These are phyloP conservation scores for Fusarium temperatum DNA, from an alignment of 2,329 filamentous ascomycete species.

Conservation along the genomic window DNA sequence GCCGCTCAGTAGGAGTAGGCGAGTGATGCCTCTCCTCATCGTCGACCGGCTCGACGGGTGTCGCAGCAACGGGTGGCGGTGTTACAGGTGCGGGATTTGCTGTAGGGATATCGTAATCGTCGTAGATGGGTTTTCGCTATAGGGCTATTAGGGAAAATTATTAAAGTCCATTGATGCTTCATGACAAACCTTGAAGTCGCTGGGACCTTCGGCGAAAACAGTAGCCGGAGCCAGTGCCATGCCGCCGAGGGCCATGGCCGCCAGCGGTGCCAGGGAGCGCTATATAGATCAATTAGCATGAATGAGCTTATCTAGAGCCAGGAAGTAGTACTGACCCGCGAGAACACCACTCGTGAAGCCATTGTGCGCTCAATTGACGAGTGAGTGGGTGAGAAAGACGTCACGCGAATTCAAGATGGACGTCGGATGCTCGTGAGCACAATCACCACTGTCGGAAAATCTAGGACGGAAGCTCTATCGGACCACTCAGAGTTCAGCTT, in stretches of 20 bases:
- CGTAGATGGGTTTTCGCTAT: constrained; percentile 80
- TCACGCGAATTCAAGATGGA: constrained; percentile 41
- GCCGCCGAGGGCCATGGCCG: constrained; percentile 59
- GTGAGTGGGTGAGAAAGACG: constrained; percentile 36
- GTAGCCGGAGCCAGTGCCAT: constrained; percentile 58
- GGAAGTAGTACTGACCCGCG: constrained; percentile 56
- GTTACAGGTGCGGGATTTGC: constrained; percentile 46
- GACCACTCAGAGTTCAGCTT: constrained; percentile 24
- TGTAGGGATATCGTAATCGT: constrained; percentile 65
- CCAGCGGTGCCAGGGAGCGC: constrained; percentile 64
- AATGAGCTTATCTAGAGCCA: constrained; percentile 14
- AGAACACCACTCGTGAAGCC: constrained; percentile 68
- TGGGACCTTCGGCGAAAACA: constrained; percentile 62
- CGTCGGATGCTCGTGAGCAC: constrained; percentile 33
- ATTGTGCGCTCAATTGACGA: constrained; percentile 63
- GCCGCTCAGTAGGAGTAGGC: constrained; percentile 87
- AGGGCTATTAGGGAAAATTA: constrained; percentile 8
- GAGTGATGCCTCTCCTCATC: constrained; percentile 50
- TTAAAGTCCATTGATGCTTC: background rate
- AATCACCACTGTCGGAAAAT: constrained; percentile 43
- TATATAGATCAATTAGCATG: constrained; percentile 49
- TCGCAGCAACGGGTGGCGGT: constrained; percentile 42
- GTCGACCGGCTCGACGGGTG: constrained; percentile 46
- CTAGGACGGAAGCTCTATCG: constrained; percentile 41
- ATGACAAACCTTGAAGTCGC: constrained; percentile 45